Conservation (phyloP, 1,284 basidiomycete genomes). For the Cystobasidium slooffiae region DNA sequence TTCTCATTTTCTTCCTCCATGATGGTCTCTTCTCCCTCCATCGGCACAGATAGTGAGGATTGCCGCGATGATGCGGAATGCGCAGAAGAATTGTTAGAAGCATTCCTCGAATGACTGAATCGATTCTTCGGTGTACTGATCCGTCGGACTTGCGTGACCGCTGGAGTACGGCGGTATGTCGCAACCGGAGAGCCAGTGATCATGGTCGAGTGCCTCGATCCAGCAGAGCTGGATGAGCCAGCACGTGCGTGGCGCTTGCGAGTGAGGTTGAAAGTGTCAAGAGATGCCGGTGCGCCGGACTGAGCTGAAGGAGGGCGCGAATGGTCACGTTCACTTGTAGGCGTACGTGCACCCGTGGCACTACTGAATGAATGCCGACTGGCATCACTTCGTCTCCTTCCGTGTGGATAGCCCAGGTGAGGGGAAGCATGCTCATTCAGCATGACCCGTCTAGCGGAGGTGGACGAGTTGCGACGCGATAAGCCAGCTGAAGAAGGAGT, state of each 20-base stretch:
- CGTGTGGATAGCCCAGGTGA: conserved; percentile 35
- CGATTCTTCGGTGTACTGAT: conserved; percentile 39
- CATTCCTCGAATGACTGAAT: conserved; percentile 29
- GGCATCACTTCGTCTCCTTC: conserved; percentile 53
- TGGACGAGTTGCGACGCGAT: conserved; percentile 54
- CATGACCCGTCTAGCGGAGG: conserved; percentile 43
- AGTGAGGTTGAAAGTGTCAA: conserved; percentile 19
- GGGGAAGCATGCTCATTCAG: conserved; percentile 4
- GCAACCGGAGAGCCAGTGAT: conserved; percentile 39
- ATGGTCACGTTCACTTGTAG: conserved; percentile 56
- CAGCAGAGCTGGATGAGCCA: conserved; percentile 39
- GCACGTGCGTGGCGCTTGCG: conserved; percentile 27
- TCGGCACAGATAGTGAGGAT: conserved; percentile 32
- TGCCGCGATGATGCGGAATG: conserved; percentile 33
- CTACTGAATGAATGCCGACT: conserved; percentile 56
- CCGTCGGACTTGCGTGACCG: conserved; percentile 32
- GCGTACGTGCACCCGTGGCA: conserved; percentile 52
- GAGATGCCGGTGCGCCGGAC: conserved; percentile 30
- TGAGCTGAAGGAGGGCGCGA: conserved; percentile 55
- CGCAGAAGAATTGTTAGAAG: conserved; percentile 38
- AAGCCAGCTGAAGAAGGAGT: conserved; percentile 57
- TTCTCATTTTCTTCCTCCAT: conserved; percentile 46
- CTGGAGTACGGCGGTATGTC: conserved; percentile 12
- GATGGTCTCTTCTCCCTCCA: conserved; percentile 28
- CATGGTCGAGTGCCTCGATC: conserved; percentile 26